Percentiles rank a stretch among this genome's conserved stretches.
These are phyloP conservation scores for Lizonia empirigonia DNA, from an alignment of 2,329 filamentous ascomycete genomes.

Conservation along the genomic window DNA sequence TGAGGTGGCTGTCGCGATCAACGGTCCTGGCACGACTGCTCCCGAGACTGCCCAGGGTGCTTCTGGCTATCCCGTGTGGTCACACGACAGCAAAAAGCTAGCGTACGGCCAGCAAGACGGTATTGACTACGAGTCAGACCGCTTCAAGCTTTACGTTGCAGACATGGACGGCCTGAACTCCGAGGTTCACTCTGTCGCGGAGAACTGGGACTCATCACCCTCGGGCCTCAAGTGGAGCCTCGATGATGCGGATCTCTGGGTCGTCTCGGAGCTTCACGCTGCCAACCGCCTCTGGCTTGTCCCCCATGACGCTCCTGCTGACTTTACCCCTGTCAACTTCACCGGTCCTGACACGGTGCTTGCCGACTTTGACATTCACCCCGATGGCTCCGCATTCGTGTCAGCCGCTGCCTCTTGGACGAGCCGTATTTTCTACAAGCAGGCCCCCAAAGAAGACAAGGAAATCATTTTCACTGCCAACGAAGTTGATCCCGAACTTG, in stretches of 20 bases:
- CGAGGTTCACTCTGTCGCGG: slow-evolving; percentile 34
- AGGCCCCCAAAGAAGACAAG: slow-evolving; percentile 39
- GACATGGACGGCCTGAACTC: slow-evolving; percentile 38
- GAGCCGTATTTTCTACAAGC: slow-evolving; percentile 41
- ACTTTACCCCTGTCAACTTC: slow-evolving; percentile 51
- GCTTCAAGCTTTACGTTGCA: slow-evolving; percentile 58
- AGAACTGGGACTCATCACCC: slow-evolving; percentile 44
- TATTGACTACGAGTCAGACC: slow-evolving; percentile 75
- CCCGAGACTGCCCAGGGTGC: slow-evolving; percentile 63
- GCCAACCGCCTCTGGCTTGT: slow-evolving; percentile 61
- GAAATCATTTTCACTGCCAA: slow-evolving; percentile 62
- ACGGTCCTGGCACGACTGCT: slow-evolving; percentile 39
- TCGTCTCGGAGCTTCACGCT: slow-evolving; percentile 41
- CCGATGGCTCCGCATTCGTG: slow-evolving; percentile 61
- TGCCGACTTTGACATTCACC: slow-evolving; percentile 58
- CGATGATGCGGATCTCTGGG: slow-evolving; percentile 40
- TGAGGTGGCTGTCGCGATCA: slow-evolving; percentile 38
- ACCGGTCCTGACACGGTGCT: slow-evolving; percentile 50
- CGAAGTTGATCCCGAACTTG: slow-evolving; percentile 67
- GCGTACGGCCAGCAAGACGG: slow-evolving; percentile 78
- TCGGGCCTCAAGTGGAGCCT: slow-evolving; percentile 37
- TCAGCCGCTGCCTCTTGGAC: slow-evolving; percentile 42
- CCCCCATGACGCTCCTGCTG: slow-evolving; percentile 62
- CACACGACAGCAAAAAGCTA: slow-evolving; percentile 70
- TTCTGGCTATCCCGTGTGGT: slow-evolving; percentile 71